Conservation (phyloP, 805 yeast genomes). For the Candida nonsorbophila region DNA sequence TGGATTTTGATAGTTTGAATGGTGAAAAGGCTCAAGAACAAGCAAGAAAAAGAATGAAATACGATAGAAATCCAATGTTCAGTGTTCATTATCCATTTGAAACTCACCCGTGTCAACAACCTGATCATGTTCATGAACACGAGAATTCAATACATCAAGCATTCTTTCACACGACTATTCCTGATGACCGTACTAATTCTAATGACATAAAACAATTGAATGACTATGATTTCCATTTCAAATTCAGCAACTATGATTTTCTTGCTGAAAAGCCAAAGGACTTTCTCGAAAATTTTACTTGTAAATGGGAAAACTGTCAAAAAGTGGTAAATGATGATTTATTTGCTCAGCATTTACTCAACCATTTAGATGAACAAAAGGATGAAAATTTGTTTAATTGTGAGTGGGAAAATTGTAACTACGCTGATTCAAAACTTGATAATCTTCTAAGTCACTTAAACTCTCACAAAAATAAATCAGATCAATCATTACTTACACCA, state of each 20-base stretch:
- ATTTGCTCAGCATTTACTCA: slow-evolving; percentile 30
- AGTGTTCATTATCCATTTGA: slow-evolving; percentile 37
- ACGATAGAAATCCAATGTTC: too few relatives aligned
- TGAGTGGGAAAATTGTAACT: slow-evolving; percentile 74
- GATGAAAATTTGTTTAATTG: slow-evolving; percentile 39
- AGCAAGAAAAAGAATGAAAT: slow-evolving; percentile 7
- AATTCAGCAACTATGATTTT: slow-evolving; percentile 19
- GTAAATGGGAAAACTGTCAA: slow-evolving; percentile 69
- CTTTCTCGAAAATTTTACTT: slow-evolving; percentile 17
- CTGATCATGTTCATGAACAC: too few relatives aligned
- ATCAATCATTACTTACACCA: slow-evolving; percentile 2
- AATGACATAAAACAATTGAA: slow-evolving; percentile 10
- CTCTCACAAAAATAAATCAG: slow-evolving; percentile 17
- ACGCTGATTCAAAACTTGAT: slow-evolving; percentile 46
- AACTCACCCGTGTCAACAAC: slow-evolving; percentile 18
- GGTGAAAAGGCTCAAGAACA: slow-evolving; percentile 8
- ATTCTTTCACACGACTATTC: slow-evolving; percentile 42
- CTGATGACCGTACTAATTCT: slow-evolving; percentile 8
- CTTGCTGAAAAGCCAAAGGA: slow-evolving; percentile 2
- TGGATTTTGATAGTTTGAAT: slow-evolving; percentile 13
- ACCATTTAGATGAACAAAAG: slow-evolving; percentile 51
- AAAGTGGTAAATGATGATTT: slow-evolving; percentile 29
- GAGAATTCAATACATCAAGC: slow-evolving; percentile 29
- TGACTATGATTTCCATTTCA: slow-evolving; percentile 34
- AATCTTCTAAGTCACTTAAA: slow-evolving; percentile 51